Conservation (phyloP, 2,329 filamentous ascomycete species). For the Penicillium sp. region DNA sequence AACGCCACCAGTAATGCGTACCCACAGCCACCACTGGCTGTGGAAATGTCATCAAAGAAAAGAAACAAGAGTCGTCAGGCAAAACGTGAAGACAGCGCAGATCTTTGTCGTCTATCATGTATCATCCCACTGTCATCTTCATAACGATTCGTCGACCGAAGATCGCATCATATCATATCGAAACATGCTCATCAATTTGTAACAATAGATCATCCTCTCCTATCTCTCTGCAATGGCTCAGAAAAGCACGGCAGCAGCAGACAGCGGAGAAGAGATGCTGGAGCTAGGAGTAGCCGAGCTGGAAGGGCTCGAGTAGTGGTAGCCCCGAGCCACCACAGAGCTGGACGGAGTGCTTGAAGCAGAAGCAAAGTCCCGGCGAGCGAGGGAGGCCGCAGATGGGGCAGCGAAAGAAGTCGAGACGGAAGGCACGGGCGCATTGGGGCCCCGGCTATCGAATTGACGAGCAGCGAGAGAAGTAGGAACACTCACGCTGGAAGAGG, state of each 20-base stretch:
- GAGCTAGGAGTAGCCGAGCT: constrained; percentile 11
- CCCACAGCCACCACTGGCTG: not conserved
- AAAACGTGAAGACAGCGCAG: not conserved
- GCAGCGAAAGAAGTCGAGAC: not conserved
- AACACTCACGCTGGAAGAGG: not conserved
- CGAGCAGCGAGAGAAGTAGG: constrained; percentile 14
- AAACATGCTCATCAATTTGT: constrained; percentile 1
- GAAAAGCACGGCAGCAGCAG: constrained; percentile 14
- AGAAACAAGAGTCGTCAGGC: not conserved
- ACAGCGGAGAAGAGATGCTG: constrained; percentile 10
- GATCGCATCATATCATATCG: constrained; percentile 10
- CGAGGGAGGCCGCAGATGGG: not conserved
- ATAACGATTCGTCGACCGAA: constrained; percentile 8
- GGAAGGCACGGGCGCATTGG: constrained; percentile 3
- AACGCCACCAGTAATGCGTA: constrained; percentile 5
- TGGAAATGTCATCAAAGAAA: not conserved
- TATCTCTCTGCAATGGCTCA: too few species aligned
- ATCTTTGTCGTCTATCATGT: constrained; percentile 1
- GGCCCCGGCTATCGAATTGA: constrained; percentile 6
- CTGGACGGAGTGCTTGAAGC: not conserved
- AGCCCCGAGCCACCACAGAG: constrained; percentile 3
- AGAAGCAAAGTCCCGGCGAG: not conserved
- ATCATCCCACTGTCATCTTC: constrained; percentile 10
- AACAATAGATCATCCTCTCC: too few species aligned
- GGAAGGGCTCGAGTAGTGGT: not conserved